Evolutionary conservation across 257 asterid genomes (phyloP).

Genomic region (Solanum stenotomum): DNA sequence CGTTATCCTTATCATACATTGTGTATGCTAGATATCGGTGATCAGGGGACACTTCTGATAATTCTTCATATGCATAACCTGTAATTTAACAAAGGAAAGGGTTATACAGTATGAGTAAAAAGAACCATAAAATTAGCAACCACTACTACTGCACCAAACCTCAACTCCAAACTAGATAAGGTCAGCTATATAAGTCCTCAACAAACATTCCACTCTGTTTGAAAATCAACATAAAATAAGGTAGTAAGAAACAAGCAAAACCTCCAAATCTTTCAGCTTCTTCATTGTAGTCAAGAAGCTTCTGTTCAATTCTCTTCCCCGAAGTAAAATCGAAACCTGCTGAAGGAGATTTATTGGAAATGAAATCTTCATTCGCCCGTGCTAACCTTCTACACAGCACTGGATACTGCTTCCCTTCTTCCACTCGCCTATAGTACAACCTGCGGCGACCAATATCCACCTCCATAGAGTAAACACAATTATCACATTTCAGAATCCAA

Average conservation of each 20-base stretch:
- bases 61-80: slow-evolving; percentile 89
- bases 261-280: slow-evolving; percentile 96
- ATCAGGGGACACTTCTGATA: slow-evolving; percentile 92
- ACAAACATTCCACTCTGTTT: background rate
- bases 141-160: background rate
- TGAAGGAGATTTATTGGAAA: slow-evolving; percentile 76
- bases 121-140: background rate
- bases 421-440: slow-evolving; percentile 83
- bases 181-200: background rate
- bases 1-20: slow-evolving; percentile 87
- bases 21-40: slow-evolving; percentile 91
- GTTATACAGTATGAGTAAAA: background rate
- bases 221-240: background rate
- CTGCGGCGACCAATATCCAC: slow-evolving; percentile 32
- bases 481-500: slow-evolving; percentile 6
- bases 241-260: slow-evolving; percentile 4
- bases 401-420: slow-evolving; percentile 90
- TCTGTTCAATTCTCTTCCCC: slow-evolving; percentile 87
- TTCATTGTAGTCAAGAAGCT: slow-evolving; percentile 80
- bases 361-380: slow-evolving; percentile 67
- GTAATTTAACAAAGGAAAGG: background rate
- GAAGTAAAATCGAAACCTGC: slow-evolving; percentile 91
- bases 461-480: slow-evolving; percentile 2
- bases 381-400: slow-evolving; percentile 85
- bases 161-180: background rate